A percentile compares a stretch with the other conserved stretches of the same genome.
These are phyloP conservation scores for Rhodotorula sp. DNA, from an alignment of 1,284 basidiomycete genomes.

Conservation along the genomic window DNA sequence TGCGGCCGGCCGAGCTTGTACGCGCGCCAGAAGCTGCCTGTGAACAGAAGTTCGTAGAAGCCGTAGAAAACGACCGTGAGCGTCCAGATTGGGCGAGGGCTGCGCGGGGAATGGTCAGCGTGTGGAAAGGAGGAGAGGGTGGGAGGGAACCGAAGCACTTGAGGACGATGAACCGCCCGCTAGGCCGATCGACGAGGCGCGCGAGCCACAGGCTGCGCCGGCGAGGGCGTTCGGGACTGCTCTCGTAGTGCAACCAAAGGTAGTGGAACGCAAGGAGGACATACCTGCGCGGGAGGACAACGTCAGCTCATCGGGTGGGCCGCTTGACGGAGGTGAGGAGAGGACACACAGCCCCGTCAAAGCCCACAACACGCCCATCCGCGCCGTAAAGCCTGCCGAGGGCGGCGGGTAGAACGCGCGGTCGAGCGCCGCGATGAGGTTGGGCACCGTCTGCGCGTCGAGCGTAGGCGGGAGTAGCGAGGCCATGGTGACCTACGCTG, in stretches of 20 bases:
- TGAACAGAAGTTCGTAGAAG: neutral
- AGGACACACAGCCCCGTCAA: neutral
- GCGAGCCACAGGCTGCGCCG: neutral
- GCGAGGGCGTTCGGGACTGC: neutral
- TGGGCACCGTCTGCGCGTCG: neutral
- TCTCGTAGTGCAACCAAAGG: neutral
- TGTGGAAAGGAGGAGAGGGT: too few species aligned
- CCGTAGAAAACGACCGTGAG: neutral
- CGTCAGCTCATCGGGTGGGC: neutral
- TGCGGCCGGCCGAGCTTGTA: neutral
- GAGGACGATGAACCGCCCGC: slow-evolving; percentile 9
- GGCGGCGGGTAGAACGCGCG: neutral
- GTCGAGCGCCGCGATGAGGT: neutral
- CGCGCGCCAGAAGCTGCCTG: neutral
- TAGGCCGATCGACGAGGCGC: neutral
- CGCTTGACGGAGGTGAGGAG: neutral
- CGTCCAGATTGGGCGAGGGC: slow-evolving; percentile 1
- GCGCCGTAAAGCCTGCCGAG: neutral
- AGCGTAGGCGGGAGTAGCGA: neutral
- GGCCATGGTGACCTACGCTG: neutral
- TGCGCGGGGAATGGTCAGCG: neutral
- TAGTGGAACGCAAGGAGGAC: neutral
- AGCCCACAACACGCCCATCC: neutral
- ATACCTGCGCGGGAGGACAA: neutral
- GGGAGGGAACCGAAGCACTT: neutral